These are phyloP conservation scores for Senecio squalidus DNA, from an alignment of 140 eudicot species.

Conservation along the genomic window DNA sequence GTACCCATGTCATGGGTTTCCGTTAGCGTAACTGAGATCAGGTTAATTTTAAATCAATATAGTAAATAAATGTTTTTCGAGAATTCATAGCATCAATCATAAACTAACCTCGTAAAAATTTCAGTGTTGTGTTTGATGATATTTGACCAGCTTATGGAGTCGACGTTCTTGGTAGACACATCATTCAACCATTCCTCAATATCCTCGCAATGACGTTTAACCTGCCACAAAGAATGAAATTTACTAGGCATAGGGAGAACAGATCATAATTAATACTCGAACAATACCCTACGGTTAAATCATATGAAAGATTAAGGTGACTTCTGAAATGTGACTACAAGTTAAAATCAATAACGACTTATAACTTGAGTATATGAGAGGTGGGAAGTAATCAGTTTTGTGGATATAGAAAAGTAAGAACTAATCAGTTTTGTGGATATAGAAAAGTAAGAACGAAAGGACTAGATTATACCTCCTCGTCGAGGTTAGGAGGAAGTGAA, in stretches of 20 bases:
- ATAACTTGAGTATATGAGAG: background rate
- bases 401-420: no score
- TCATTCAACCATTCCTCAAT: slow-evolving; percentile 49
- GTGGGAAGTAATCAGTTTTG: background rate
- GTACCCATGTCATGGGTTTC: no score
- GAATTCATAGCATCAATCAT: no score
- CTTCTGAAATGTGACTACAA: background rate
- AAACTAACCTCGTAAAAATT: slow-evolving; percentile 46
- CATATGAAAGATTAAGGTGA: no score
- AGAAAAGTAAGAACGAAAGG: background rate
- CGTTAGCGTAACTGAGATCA: no score
- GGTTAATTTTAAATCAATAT: no score
- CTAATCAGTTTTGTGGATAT: background rate
- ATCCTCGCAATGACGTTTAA: slow-evolving; percentile 38
- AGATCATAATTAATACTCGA: no score
- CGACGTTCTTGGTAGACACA: slow-evolving; percentile 35
- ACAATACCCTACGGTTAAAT: no score
- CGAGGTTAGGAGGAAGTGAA: slow-evolving; percentile 31
- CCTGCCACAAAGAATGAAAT: slow-evolving; percentile 36
- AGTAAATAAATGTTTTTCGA: no score
- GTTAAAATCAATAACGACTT: background rate
- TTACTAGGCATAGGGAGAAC: no score
- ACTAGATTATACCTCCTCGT: slow-evolving; percentile 36
- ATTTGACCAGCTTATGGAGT: slow-evolving; percentile 46
- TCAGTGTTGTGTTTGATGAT: slow-evolving; percentile 36